Conservation (phyloP, 768 basidiomycete genomes). For the Amanita pallidorosea region DNA sequence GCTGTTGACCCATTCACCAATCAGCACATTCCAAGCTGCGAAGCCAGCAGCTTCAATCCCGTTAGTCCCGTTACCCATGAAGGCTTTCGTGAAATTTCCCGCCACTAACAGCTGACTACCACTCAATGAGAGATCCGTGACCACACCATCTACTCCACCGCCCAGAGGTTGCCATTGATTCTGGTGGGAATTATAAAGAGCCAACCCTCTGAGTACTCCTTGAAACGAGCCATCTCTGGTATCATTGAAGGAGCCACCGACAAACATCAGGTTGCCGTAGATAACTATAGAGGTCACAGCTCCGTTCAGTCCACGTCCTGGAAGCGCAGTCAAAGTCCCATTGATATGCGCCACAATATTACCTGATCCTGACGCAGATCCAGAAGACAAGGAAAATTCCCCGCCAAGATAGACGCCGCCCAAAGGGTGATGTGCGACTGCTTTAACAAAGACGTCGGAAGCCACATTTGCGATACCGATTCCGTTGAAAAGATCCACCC, state of each 20-base stretch:
- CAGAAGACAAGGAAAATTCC: conserved; percentile 52
- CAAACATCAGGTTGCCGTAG: conserved; percentile 55
- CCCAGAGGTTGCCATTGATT: conserved; percentile 60
- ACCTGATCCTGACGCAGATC: conserved; percentile 40
- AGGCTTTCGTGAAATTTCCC: conserved; percentile 59
- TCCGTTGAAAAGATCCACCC: conserved; percentile 48
- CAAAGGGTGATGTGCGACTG: conserved; percentile 56
- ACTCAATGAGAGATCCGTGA: conserved; percentile 46
- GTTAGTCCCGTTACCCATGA: conserved; percentile 22
- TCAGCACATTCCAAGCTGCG: conserved; percentile 60
- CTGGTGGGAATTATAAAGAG: conserved; percentile 55
- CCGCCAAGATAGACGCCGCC: conserved; percentile 69
- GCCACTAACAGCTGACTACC: conserved; percentile 48
- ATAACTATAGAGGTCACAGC: conserved; percentile 59
- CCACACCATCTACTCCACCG: conserved; percentile 68
- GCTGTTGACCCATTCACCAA: conserved; percentile 56
- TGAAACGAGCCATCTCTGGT: conserved; percentile 43
- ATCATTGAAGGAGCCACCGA: conserved; percentile 83
- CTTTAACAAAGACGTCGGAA: conserved; percentile 31
- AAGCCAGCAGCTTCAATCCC: conserved; percentile 42
- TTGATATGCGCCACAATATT: conserved; percentile 70
- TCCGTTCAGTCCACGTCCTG: conserved; percentile 71
- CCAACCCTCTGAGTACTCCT: conserved; percentile 48
- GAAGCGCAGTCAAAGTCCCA: conserved; percentile 40
- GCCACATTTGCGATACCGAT: conserved; percentile 37